Conservation (phyloP, 495 filamentous ascomycete genomes). For the Trichoderma parareesei region DNA sequence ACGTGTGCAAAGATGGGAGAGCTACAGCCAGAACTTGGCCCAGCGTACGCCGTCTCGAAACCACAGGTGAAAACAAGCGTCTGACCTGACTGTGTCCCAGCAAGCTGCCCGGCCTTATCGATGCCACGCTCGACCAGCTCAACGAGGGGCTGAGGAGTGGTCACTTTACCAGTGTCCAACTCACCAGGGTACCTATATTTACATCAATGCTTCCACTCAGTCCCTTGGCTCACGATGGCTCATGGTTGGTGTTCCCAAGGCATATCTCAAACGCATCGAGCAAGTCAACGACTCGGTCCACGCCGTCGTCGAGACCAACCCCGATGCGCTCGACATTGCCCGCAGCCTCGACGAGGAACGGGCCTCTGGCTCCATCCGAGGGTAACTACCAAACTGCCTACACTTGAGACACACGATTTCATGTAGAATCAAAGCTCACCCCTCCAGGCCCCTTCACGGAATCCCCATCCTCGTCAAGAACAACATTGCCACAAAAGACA, state of each 20-base stretch:
- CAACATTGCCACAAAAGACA: conserved; percentile 27
- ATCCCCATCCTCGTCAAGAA: conserved; percentile 32
- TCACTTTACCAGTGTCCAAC: conserved; percentile 46
- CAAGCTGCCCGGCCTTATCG: conserved; percentile 26
- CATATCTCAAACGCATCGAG: conserved; percentile 42
- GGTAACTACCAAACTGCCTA: background rate
- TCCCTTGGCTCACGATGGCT: background rate
- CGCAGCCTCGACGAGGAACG: conserved; percentile 26
- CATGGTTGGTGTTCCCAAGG: conserved; percentile 8
- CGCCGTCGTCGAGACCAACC: conserved; percentile 35
- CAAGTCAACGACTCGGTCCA: conserved; percentile 41
- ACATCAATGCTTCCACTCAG: too few species aligned
- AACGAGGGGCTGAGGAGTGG: conserved; percentile 36
- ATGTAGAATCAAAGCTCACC: background rate
- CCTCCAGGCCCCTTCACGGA: conserved; percentile 25
- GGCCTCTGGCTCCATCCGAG: conserved; percentile 1
- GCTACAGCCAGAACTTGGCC: too few species aligned
- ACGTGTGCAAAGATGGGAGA: too few species aligned
- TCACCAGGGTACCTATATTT: conserved; percentile 43
- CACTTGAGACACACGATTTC: background rate
- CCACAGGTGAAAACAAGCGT: too few species aligned
- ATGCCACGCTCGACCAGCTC: conserved; percentile 44
- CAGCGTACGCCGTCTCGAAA: too few species aligned
- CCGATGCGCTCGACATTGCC: conserved; percentile 32
- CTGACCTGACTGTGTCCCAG: background rate